Percentiles rank a stretch among this genome's conserved stretches.
These are phyloP conservation scores for Colletotrichum caudatum DNA, from an alignment of 2,329 filamentous ascomycete species.

Conservation along the genomic window DNA sequence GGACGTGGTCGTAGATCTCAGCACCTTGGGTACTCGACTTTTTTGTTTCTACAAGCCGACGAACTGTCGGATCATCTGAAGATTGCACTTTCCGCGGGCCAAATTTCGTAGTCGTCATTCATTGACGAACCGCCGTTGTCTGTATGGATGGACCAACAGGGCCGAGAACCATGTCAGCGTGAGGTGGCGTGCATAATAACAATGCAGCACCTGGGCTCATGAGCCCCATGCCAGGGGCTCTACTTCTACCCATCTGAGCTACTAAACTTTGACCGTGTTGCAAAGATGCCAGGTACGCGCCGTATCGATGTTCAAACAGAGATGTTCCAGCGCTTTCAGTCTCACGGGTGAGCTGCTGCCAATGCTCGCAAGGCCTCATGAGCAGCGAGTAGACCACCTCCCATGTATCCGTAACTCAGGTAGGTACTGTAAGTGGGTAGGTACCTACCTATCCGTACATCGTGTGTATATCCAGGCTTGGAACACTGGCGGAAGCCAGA, in stretches of 20 bases:
- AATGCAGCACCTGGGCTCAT: background rate
- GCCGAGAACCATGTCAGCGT: background rate
- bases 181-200: background rate
- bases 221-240: too few relatives aligned
- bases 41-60: too few relatives aligned
- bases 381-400: background rate
- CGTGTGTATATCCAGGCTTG: background rate
- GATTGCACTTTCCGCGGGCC: background rate
- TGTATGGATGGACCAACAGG: too few relatives aligned
- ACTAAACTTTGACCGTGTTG: background rate
- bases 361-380: background rate
- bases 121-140: background rate
- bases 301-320: background rate
- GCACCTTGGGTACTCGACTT: background rate
- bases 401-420: too few relatives aligned
- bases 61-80: background rate
- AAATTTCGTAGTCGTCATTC: background rate
- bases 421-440: too few relatives aligned
- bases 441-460: too few relatives aligned
- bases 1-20: background rate
- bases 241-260: background rate
- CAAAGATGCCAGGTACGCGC: background rate
- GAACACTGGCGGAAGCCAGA: constrained; percentile 5
- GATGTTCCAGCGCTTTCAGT: background rate
- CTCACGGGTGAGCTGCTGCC: background rate